These are phyloP conservation scores for Rhizopus delemar DNA, from an alignment of 371 early-diverging fungal species.

Conservation along the genomic window DNA sequence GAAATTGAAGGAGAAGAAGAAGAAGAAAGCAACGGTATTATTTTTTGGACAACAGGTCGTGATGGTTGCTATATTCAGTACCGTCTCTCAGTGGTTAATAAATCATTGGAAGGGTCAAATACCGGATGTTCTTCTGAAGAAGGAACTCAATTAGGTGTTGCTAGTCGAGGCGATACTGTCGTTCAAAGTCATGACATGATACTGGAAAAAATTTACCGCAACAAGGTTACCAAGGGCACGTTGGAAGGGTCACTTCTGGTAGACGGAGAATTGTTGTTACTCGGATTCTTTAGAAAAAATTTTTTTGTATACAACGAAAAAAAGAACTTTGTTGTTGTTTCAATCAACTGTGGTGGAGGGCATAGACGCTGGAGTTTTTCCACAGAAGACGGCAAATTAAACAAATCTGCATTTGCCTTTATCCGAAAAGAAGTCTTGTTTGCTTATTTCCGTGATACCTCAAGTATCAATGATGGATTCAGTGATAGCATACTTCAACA, in stretches of 20 bases:
- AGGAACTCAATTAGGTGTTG: constrained; percentile 34
- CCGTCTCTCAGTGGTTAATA: constrained; percentile 39
- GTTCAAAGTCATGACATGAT: constrained; percentile 32
- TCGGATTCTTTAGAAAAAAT: constrained; percentile 72
- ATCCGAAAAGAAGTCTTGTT: constrained; percentile 54
- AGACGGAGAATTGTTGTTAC: constrained; percentile 58
- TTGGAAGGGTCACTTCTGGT: constrained; percentile 61
- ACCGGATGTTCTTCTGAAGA: background rate
- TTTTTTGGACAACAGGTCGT: constrained; percentile 68
- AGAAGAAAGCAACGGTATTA: constrained; percentile 38
- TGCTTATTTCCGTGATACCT: constrained; percentile 50
- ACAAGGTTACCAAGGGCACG: constrained; percentile 75
- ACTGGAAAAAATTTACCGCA: constrained; percentile 60
- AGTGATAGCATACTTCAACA: constrained; percentile 53
- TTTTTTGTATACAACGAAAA: constrained; percentile 74
- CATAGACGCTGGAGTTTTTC: constrained; percentile 61
- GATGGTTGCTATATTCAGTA: constrained; percentile 71
- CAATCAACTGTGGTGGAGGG: constrained; percentile 65
- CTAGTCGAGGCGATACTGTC: constrained; percentile 38
- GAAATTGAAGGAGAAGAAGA: constrained; percentile 18
- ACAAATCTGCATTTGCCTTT: constrained; percentile 54
- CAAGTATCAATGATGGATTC: constrained; percentile 44
- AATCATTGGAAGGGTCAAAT: background rate
- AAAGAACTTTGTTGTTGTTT: constrained; percentile 64
- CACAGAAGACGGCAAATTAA: constrained; percentile 49